Conservation (phyloP, 2,329 filamentous ascomycete species). For the Rhynchosporium graminicola region DNA sequence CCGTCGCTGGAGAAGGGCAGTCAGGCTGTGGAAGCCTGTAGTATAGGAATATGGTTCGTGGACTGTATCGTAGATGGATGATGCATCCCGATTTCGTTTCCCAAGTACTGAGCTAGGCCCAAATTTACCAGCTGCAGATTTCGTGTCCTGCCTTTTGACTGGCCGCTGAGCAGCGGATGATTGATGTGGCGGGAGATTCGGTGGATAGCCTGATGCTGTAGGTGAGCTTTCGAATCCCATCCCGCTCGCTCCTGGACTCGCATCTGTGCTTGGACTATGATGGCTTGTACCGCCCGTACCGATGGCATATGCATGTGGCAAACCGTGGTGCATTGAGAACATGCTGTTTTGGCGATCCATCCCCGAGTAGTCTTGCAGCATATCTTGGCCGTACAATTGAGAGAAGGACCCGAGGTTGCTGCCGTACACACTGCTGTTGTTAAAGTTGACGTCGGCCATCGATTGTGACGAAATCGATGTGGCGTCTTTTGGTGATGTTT, state of each 20-base stretch:
- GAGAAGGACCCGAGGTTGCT: conserved; percentile 46
- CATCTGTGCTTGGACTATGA: conserved; percentile 64
- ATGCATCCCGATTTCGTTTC: conserved; percentile 72
- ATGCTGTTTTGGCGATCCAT: conserved; percentile 39
- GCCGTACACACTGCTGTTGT: conserved; percentile 34
- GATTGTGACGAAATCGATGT: conserved; percentile 51
- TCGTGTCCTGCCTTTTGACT: conserved; percentile 37
- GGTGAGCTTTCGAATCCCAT: conserved; percentile 59
- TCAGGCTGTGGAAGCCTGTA: conserved; percentile 84
- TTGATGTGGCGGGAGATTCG: conserved; percentile 29
- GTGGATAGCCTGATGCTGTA: conserved; percentile 41
- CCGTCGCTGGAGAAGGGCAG: conserved; percentile 74
- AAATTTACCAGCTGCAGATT: conserved; percentile 34
- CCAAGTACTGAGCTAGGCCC: conserved; percentile 36
- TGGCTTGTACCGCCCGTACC: conserved; percentile 62
- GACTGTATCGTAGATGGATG: conserved; percentile 84
- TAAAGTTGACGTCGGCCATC: conserved; percentile 40
- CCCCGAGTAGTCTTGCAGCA: conserved; percentile 55
- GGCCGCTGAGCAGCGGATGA: conserved; percentile 29
- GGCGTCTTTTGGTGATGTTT: conserved; percentile 69
- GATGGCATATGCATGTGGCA: conserved; percentile 67
- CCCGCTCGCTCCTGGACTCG: conserved; percentile 58
- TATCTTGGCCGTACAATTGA: conserved; percentile 49
- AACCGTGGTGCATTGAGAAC: conserved; percentile 54
- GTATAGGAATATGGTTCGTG: conserved; percentile 92